These are phyloP conservation scores for Gynandropsis gynandra DNA, from an alignment of 345 rosid genomes.

Conservation along the genomic window DNA sequence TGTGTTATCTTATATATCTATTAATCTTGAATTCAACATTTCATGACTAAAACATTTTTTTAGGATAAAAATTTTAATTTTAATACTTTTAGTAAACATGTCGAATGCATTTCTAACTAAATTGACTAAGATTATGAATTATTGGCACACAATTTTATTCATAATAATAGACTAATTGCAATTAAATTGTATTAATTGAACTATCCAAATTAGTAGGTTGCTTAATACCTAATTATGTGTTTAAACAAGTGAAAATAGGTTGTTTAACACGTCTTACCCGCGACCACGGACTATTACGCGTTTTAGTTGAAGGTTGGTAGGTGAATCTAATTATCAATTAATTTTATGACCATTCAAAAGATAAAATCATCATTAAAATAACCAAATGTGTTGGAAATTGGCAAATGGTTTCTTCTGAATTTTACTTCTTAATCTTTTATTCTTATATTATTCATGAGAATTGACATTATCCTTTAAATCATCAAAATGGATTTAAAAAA, in stretches of 20 bases:
- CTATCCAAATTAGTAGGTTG: not conserved
- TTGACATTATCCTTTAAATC: not conserved
- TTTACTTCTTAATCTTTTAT: not conserved
- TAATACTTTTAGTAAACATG: too few relatives aligned
- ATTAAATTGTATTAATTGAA: not conserved
- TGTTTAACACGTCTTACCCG: conserved; percentile 14
- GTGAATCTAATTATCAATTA: conserved; percentile 4
- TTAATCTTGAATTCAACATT: too few relatives aligned
- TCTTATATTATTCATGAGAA: too few relatives aligned
- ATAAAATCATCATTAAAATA: not conserved
- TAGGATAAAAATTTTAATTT: too few relatives aligned
- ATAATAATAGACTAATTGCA: not conserved
- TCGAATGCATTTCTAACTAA: too few relatives aligned
- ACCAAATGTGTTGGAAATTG: not conserved
- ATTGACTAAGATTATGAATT: too few relatives aligned
- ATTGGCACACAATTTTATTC: too few relatives aligned
- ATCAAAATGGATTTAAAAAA: too few relatives aligned
- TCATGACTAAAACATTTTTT: too few relatives aligned
- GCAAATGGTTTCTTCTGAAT: too few relatives aligned
- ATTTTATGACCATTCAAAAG: not conserved
- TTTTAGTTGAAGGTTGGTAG: conserved; percentile 18
- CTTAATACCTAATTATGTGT: conserved; percentile 10
- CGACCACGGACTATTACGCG: conserved; percentile 16
- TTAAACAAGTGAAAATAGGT: conserved; percentile 9
- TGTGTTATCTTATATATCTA: too few relatives aligned